Evolutionary conservation across 441 rosid species (phyloP).

Genomic region (Rhodomyrtus psidioides): DNA sequence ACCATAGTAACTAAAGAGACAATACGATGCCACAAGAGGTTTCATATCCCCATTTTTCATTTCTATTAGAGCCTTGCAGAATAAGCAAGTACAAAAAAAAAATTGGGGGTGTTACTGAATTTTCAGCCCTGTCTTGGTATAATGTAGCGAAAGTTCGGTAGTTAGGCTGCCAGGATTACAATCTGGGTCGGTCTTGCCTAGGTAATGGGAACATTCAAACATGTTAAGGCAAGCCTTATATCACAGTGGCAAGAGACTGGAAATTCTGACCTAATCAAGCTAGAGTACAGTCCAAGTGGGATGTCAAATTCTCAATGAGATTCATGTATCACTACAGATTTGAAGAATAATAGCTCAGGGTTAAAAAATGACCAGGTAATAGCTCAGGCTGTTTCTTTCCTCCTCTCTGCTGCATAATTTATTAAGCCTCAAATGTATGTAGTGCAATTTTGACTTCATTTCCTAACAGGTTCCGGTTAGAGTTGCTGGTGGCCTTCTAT

Average conservation of each 20-base stretch:
- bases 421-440: neutral
- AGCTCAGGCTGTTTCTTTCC: neutral
- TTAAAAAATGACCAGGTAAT: neutral
- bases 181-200: neutral
- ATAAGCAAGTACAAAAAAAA: neutral
- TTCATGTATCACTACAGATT: neutral
- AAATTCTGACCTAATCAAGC: neutral
- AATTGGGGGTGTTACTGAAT: neutral
- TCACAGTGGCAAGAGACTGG: neutral
- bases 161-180: neutral
- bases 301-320: neutral
- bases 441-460: neutral
- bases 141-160: neutral
- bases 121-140: neutral
- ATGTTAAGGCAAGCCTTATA: neutral
- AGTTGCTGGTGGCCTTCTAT: slow-evolving; percentile 93
- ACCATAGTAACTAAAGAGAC: neutral
- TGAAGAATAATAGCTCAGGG: neutral
- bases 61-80: neutral
- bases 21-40: neutral
- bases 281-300: neutral
- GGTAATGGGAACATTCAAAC: neutral
- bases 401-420: neutral
- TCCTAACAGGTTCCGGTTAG: slow-evolving; percentile 74
- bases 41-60: neutral